Percentiles rank a stretch among this genome's conserved stretches.
These are phyloP conservation scores for Hysterium pulicare DNA, from an alignment of 2,329 filamentous ascomycete species.

Conservation along the genomic window DNA sequence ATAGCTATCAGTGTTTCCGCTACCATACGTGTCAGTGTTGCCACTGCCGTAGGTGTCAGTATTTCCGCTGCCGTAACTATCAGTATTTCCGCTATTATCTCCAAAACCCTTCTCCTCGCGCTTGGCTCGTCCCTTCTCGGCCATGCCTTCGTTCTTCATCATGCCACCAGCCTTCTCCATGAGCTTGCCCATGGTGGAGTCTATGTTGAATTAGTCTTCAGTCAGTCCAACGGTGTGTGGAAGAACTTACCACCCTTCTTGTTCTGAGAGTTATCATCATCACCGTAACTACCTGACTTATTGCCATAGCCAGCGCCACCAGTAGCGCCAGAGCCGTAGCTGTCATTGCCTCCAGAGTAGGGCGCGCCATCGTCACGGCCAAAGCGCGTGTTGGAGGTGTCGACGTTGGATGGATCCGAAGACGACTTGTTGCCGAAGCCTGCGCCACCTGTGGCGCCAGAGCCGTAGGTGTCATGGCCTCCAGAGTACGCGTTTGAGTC, in stretches of 20 bases:
- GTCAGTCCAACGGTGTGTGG: too few species aligned
- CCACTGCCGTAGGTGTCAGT: too few species aligned
- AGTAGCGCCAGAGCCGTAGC: slow-evolving; percentile 28
- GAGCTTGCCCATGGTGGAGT: slow-evolving; percentile 55
- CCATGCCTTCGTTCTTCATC: slow-evolving; percentile 48
- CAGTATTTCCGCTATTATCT: slow-evolving; percentile 6
- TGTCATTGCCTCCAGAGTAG: not conserved
- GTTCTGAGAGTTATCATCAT: not conserved
- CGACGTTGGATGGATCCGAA: slow-evolving; percentile 8
- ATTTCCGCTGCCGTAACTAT: too few species aligned
- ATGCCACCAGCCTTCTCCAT: slow-evolving; percentile 57
- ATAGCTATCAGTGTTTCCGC: too few species aligned
- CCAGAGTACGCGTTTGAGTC: slow-evolving; percentile 27
- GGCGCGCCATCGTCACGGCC: slow-evolving; percentile 10
- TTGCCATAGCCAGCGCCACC: slow-evolving; percentile 39
- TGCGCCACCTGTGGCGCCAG: slow-evolving; percentile 30
- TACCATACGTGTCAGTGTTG: too few species aligned
- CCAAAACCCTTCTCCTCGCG: slow-evolving; percentile 36
- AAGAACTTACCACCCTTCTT: too few species aligned
- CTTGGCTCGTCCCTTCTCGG: slow-evolving; percentile 51
- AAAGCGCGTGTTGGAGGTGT: slow-evolving; percentile 18
- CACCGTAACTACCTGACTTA: slow-evolving; percentile 30
- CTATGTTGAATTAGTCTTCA: slow-evolving; percentile 15
- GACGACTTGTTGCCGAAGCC: slow-evolving; percentile 37
- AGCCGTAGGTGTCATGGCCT: slow-evolving; percentile 27